Base-by-base conservation (phyloP, 768 basidiomycete genomes). In the Suillus hirtellus region DNA sequence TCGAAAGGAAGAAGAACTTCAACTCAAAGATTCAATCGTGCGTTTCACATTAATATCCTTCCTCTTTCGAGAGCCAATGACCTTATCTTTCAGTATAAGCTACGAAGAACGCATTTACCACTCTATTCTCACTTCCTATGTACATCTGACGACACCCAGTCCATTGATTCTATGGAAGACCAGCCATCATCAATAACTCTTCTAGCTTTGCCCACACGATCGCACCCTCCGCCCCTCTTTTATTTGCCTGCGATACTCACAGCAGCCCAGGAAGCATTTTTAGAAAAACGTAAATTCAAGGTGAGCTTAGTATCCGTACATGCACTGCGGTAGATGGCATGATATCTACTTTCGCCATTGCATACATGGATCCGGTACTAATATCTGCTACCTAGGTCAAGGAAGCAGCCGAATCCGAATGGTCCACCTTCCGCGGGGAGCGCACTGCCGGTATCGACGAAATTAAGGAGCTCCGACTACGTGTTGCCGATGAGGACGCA, bases 1-100 rank as follows among this genome's bases (percentile, higher is more conserved):
- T 75, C 81, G 90, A 66, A 92, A 86, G 74, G 92, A 94, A 77
- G 90, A 93, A 73, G 92, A 94, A 8, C 72, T 92, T 53, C 89
- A 89, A 69, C 81, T 93, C 58, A 90, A 88, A 75, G 91, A 93
- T 69, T 92, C 89, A 9, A 85, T 93, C 67, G 91, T 92, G 70
- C 61, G 91, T 82, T 21, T 27, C 31, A 47, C 21, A 42, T 42
- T 50, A 1, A 8, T 59, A 47, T 34, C 59, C 56, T 56, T 21
- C 50, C n/a, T 42, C 17, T 14, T 12, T 24, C 31, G 21, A 27
- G 59, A 38, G 62, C n/a, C 63, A 6, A 38, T 31, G 46, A 31
- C 55, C 10, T 55, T 53, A 27, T 43, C 35, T 59, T 60, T n/a
- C 65, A 93, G 91, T 85, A 88, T 75, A 92, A 92, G 74, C 83